Evolutionary conservation across 2,329 filamentous ascomycete species (phyloP), one percentile per base, ranked within the genome.

Genomic region (Calonectria pteridis): DNA sequence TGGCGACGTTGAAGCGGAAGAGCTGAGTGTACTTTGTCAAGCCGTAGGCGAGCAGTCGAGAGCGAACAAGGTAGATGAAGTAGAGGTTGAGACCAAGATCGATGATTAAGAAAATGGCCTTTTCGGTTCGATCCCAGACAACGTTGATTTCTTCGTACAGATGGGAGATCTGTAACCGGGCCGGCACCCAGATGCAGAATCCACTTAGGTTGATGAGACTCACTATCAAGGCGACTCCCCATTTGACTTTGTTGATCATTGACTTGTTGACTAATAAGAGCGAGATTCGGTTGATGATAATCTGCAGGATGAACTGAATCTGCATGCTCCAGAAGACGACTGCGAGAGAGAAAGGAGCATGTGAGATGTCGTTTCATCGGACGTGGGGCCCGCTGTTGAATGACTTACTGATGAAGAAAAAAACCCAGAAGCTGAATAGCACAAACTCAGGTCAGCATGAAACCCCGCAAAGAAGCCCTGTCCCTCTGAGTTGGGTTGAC

Each of bases 111-210:
- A 77, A 77, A 18, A 77, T 10, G 3, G 29, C 75, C 66, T 77
- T 77, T 53, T 77, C 75, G 66, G 72, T 73, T 69, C 75, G 69
- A 35, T 77, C 75, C 74, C 74, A 77, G n/a, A 77, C 50, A 10
- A 73, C 64, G 58, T 77, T 77, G 16, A 76, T 75, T 31, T 77
- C 69, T n/a, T 75, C 72, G 50, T 75, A 77, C 1, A 70, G 9
- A 18, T 51, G 66, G 4, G 68, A 68, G 11, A 75, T 76, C 14
- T 77, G 75, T 1, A 77, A 6, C 0, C 75, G 75, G 11, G 75
- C 75, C 0, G 75, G 75, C 4, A 77, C 11, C 75, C 75, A 77
- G 43, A 77, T 76, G 43, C 72, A 77, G 69, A 76, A 76, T 3
- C 74, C 75, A 28, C 74, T 76, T 18, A 75, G 5, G 53, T 76